Base-by-base conservation (phyloP, 2,329 filamentous ascomycete genomes). In the Pseudonectria foliicola region DNA sequence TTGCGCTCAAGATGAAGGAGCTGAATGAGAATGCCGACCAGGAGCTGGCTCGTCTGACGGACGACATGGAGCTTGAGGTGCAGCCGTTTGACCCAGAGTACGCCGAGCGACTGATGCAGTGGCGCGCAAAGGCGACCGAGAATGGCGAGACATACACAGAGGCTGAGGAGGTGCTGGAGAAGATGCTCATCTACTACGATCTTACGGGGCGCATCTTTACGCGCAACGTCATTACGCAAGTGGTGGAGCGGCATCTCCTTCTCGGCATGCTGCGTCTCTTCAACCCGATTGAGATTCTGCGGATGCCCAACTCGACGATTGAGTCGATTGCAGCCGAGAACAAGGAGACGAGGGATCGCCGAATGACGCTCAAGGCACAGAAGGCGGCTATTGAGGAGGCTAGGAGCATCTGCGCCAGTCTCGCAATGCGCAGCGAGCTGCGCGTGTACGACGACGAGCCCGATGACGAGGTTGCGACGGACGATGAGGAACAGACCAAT, bases 131-230 rank as follows among this genome's bases (percentile, higher is more conserved):
- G 6, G 53, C 59, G 1, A 63, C 62, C 1, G 54, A 63, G 40
- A 62, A 70, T 6, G 68, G 66, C 1, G 64, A 62, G 16, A 61
- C 59, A 0, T 72, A 69, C 44, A 66, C 63, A 3, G 68, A 73
- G 38, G 69, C 70, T 0, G 67, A 73, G 39, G 69, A 73, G 49
- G 68, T 73, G 0, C 46, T 72, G 16, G 70, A 73, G 51, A 73
- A 73, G 59, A 73, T 72, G 70, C 57, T 73, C 34, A 73, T 73
- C 41, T 73, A 70, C 56, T 73, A 73, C 42, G 68, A 73, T 26
- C 61, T 73, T 7, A 69, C 68, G 3, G 66, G 67, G 6, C 67
- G 70, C 48, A 68, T 66, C 31, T 73, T 71, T 39, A 71, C 68
- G 18, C 61, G 69, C 35, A 73, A 73, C 41, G 62, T 69, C 37